Evolutionary conservation across 2,329 filamentous ascomycete genomes (phyloP), one percentile per base, ranked within the genome.

Genomic region (Scedosporium dehoogii): DNA sequence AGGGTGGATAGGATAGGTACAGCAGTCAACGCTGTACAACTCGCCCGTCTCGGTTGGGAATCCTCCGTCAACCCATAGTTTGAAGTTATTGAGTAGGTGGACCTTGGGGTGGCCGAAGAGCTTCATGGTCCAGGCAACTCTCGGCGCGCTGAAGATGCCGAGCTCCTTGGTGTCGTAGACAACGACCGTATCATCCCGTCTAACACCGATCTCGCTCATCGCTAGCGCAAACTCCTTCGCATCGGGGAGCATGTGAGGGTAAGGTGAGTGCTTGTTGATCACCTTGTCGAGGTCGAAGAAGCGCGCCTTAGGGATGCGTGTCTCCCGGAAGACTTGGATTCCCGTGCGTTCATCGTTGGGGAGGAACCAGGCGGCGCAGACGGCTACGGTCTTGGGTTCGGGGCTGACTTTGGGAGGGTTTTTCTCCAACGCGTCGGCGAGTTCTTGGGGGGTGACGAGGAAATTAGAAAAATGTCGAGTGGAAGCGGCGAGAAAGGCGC

Each of bases 231-330:
- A 97, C 60, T 85, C 82, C 70, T 90, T 86, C 44, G 90, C 81
- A 6, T 83, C 87, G 2, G 94, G 94, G 2, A 99, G 85, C 94
- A 99, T 99, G 74, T 99, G 94, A 6, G 94, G 93, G 73, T 96
- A 97, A 1, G 91, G 89, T 62, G 89, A 96, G 68, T 86, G 85
- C 67, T 87, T 86, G 75, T 99, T 92, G 70, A 94, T 91, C 72
- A 96, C 84, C 69, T 86, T 91, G 75, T 99, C 94, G 61, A 99
- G 82, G 74, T 99, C 92, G 74, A 99, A 99, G 83, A 97, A 99
- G 38, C 92, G 89, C 1, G 94, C 89, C 70, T 88, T 87, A 23
- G 92, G 93, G 66, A 99, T 94, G 69, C 91, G 90, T 71, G 87
- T 85, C 72, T 91, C 84, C 67, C 86, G 84, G 79, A 93, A 99